phyloP scores from a whole-genome alignment of 768 basidiomycete species.

The Gelatoporia subvermispora region DNA sequence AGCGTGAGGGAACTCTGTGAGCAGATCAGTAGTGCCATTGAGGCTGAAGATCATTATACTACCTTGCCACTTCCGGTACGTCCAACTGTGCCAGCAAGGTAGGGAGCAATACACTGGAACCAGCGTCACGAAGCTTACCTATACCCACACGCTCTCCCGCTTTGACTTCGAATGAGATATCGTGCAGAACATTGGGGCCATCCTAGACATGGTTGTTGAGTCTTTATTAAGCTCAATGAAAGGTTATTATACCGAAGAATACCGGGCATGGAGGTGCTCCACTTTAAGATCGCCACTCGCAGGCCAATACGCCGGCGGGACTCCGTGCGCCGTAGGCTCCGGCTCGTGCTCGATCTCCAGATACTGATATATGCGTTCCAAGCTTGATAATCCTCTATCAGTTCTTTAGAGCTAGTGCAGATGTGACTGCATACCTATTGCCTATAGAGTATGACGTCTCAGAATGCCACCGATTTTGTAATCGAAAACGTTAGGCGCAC shows the following conservation, averaged over 20 bases:
- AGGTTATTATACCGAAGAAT: constrained; percentile 28
- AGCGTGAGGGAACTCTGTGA: constrained; percentile 44
- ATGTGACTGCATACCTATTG: constrained; percentile 21
- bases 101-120: constrained; percentile 1
- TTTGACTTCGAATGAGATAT: constrained; percentile 45
- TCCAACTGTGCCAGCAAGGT: constrained; percentile 33
- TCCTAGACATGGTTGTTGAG: constrained; percentile 25
- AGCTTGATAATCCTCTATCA: constrained; percentile 19
- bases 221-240: too few species aligned
- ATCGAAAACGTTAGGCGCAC: constrained; percentile 18
- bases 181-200: constrained; percentile 51
- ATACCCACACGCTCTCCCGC: constrained; percentile 57
- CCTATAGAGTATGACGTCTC: constrained; percentile 6
- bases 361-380: constrained; percentile 52
- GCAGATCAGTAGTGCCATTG: neutral
- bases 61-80: constrained; percentile 56
- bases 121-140: constrained; percentile 25
- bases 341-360: constrained; percentile 55
- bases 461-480: neutral
- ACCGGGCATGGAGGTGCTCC: constrained; percentile 47
- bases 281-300: constrained; percentile 49
- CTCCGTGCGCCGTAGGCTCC: constrained; percentile 30
- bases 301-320: constrained; percentile 63
- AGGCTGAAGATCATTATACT: constrained; percentile 1
- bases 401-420: neutral